Conservation (phyloP, 257 asterid species). For the Rubia yunnanensis region DNA sequence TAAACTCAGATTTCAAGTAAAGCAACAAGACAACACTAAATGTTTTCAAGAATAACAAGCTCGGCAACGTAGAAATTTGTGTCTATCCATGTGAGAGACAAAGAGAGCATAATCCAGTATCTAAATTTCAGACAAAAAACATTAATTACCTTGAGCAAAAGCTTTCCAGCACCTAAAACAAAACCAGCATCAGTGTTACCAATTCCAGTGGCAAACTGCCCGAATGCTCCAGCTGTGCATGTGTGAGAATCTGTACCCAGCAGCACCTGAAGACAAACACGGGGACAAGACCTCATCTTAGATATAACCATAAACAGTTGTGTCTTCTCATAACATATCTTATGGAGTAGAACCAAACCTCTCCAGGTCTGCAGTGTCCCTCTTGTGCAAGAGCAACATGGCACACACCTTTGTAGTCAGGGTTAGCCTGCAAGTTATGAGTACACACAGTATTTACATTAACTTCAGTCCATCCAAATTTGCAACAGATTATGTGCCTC, state of each 20-base stretch:
- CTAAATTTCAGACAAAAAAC: not conserved
- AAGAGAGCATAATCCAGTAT: not conserved
- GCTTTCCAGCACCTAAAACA: conserved; percentile 89
- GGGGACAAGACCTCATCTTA: not conserved
- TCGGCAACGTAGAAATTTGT: not conserved
- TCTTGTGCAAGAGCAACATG: conserved; percentile 98
- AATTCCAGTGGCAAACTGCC: conserved; percentile 93
- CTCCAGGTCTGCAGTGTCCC: conserved; percentile 98
- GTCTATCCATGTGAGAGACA: not conserved
- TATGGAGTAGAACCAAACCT: conserved; percentile 33
- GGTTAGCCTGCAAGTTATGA: conserved; percentile 60
- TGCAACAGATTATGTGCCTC: conserved; percentile 2
- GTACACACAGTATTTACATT: not conserved
- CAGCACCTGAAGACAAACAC: conserved; percentile 49
- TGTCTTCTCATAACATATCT: not conserved
- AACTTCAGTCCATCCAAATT: conserved; percentile 6
- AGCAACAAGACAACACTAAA: not conserved
- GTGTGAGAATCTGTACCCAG: conserved; percentile 93
- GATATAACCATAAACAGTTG: not conserved
- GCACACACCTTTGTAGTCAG: conserved; percentile 97
- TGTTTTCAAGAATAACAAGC: not conserved
- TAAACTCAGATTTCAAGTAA: not conserved
- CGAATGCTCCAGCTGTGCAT: conserved; percentile 97
- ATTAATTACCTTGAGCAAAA: conserved; percentile 71
- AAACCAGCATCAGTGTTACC: conserved; percentile 97